Evolutionary conservation across 116 monocot species (phyloP), one percentile per base, ranked within the genome.

Genomic region (Thalassia testudinum): DNA sequence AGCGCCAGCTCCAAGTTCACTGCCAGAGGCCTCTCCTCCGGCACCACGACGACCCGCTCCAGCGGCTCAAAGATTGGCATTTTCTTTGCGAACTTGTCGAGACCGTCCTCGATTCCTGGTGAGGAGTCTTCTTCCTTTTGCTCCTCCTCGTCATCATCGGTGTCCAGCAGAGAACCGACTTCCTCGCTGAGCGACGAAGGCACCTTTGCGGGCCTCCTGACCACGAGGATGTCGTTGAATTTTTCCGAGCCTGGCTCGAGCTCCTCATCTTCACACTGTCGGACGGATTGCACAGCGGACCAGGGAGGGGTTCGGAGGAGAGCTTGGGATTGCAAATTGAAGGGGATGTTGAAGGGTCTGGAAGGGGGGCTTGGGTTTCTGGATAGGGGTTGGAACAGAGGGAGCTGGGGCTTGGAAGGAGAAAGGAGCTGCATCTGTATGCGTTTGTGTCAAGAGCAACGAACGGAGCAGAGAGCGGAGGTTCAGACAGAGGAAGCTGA

Each of bases 1-100:
- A 91, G 40, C 51, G 70, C 69, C 44, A 91, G 61, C 73, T 91
- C 90, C 54, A 84, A 55, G 44, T 91, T 91, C 54, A 91, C 75
- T 1, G 52, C 59, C 10, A 91, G 67, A 21, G 90, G 90, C 53
- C 43, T 75, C 70, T 75, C 58, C 52, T 66, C 69, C 1, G 67
- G 57, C 7, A 52, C 70, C 29, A 12, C 62, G 7, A 13, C 66
- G 18, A 65, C 70, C 45, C 78, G 64, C 47, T 72, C 73, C 18
- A 53, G 47, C 7, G 90, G 90, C 66, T 81, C 85, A 56, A 91
- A 91, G 12, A 84, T 66, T 21, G 72, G 72, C 65, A 91, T 72
- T 72, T 69, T 91, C 78, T 81, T 80, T n/a, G 85, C 90, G 24
- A 91, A 65, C 59, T 72, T 70, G 20, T 67, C 62, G 14, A 85